Conservation (phyloP, 345 rosid genomes). For the Salix brachista region DNA sequence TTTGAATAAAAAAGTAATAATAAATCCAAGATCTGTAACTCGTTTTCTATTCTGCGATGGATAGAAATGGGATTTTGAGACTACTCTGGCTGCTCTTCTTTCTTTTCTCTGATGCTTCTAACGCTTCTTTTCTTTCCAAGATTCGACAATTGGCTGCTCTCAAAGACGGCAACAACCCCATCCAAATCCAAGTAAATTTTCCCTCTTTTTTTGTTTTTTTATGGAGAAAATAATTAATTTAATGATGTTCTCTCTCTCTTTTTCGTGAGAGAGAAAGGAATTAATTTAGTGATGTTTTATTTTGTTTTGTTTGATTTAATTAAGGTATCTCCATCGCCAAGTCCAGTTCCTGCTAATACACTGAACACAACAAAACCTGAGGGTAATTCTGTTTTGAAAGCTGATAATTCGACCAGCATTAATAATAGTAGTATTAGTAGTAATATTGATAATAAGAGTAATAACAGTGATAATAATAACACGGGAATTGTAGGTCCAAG, state of each 20-base stretch:
- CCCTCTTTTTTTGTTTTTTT: neutral
- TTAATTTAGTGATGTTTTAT: conserved; percentile 8
- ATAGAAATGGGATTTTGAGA: conserved; percentile 6
- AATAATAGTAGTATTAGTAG: neutral
- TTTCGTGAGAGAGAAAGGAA: neutral
- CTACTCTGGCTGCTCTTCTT: conserved; percentile 38
- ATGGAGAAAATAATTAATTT: neutral
- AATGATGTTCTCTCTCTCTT: neutral
- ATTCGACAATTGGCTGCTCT: conserved; percentile 33
- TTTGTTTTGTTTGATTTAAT: conserved; percentile 13
- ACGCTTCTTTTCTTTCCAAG: conserved; percentile 25
- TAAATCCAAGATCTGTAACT: neutral
- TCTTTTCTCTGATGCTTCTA: conserved; percentile 38
- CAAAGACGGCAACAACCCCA: conserved; percentile 1
- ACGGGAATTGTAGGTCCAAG: conserved; percentile 12
- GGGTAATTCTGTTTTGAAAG: conserved; percentile 22
- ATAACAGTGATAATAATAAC: neutral
- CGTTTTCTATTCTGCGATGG: conserved; percentile 6
- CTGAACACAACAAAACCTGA: conserved; percentile 16
- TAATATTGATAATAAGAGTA: neutral
- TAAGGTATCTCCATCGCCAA: conserved; percentile 43
- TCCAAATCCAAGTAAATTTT: conserved; percentile 33
- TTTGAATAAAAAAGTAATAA: neutral
- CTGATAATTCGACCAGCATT: conserved; percentile 18
- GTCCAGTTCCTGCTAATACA: conserved; percentile 24